A percentile compares a stretch with the other conserved stretches of the same genome.
Evolutionary conservation across 139 green algal species (phyloP).

Genomic region (Chlamydomonas applanata): DNA sequence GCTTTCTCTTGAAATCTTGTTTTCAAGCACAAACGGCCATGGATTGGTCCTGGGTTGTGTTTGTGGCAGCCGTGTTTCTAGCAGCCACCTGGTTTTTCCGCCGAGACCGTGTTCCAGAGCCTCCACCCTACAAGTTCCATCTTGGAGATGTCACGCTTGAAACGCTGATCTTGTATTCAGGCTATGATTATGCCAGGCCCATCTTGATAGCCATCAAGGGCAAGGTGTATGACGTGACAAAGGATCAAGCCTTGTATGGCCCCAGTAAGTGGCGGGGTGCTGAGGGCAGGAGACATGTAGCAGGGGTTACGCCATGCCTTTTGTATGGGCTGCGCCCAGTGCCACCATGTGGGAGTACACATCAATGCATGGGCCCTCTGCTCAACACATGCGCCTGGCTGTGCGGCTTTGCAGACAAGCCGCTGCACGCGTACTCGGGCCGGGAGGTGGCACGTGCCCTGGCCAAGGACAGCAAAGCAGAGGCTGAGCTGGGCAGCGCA

Average conservation of each 20-base stretch:
- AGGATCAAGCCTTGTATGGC: constrained; percentile 64
- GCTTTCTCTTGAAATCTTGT: too few species aligned
- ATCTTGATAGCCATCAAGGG: constrained; percentile 67
- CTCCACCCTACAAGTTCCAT: constrained; percentile 24
- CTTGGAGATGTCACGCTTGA: constrained; percentile 67
- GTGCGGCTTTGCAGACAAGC: constrained; percentile 29
- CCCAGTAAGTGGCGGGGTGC: constrained; percentile 50
- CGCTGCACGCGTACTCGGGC: constrained; percentile 55
- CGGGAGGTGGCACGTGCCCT: constrained; percentile 63
- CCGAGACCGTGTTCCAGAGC: background rate
- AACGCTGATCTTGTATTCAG: constrained; percentile 58
- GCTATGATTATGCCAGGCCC: constrained; percentile 65
- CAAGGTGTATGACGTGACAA: constrained; percentile 72
- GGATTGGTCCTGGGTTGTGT: background rate
- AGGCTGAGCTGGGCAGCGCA: constrained; percentile 23
- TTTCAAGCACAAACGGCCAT: background rate
- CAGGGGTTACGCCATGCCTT: constrained; percentile 7
- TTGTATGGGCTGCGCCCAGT: too few species aligned
- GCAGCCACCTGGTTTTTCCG: background rate
- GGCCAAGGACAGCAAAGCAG: constrained; percentile 45
- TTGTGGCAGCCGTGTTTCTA: background rate
- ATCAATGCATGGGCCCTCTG: too few species aligned
- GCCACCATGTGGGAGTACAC: too few species aligned
- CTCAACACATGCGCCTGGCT: background rate
- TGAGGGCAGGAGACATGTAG: too few species aligned